Base-by-base conservation (phyloP, 2,329 filamentous ascomycete genomes). In the Fusarium sp. region DNA sequence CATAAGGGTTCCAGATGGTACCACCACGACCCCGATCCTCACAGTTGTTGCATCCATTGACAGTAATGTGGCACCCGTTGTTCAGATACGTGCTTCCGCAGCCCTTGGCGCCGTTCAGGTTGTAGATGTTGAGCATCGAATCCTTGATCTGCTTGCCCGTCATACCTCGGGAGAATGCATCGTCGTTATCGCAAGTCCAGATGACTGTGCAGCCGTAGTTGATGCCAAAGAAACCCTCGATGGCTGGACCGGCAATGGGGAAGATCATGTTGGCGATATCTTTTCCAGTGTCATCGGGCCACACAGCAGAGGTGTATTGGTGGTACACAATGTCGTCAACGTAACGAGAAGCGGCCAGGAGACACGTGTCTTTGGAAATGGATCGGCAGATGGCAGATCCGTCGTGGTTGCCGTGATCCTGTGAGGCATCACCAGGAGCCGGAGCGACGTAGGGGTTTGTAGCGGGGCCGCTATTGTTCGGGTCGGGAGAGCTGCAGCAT, bases 141-240 rank as follows among this genome's bases (percentile, higher is more conserved):
- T 69, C 57, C 32, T 69, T 69, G 25, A 69, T 69, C 56, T 69
- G 67, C 57, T 66, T 69, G 30, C 67, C 67, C 14, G 67, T 69
- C 67, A 69, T 69, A 16, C 67, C 67, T 6, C 52, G 54, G 8
- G 67, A 43, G 16, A 66, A 69, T 32, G 56, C 43, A 16, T 61
- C 67, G 5, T 69, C 67, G 7, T 69, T 56, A 6, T 69, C 57
- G 18, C 67, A 69, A 9, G 54, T 66, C 56, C 62, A 66, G 48
- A 69, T 69, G 20, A 69, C 67, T 2, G 67, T 69, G 23, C 62
- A 66, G n/a, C 67, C 67, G 23, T 69, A 66, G 48, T 66, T 57
- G 25, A 69, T 66, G 10, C 62, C 67, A 13, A 69, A 69, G 16
- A 69, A 27, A 23, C 62, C 66, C 5, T 60, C 56, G 8, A 69